Base-by-base conservation (phyloP, 768 basidiomycete species). In the Termitomyces sp. region DNA sequence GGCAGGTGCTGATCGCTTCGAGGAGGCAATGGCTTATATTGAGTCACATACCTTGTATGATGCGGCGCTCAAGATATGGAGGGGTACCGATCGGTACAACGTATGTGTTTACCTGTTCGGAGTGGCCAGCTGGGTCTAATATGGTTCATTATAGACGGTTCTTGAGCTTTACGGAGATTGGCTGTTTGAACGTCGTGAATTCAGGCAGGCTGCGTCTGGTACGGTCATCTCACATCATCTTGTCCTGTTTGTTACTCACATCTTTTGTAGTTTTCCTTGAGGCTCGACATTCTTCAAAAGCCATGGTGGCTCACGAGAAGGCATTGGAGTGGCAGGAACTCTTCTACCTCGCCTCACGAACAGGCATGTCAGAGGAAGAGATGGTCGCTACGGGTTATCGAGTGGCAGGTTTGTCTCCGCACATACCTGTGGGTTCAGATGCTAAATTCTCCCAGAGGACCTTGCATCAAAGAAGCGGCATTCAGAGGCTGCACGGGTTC, bases 321-420 rank as follows among this genome's bases (percentile, higher is more conserved):
- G 89, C 90, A 0, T 74, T 93, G 33, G 83, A 89, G 54, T 99
- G 96, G 96, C 86, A 89, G 65, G 93, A 95, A 62, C 75, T 97
- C 0, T 98, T 99, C 69, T 86, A 90, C 26, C 74, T 97, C 28
- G 89, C 89, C 3, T 64, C 81, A 22, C 76, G 76, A 28, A 77
- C 81, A 49, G 72, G 78, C 2, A 63, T 83, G 10, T 58, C 76
- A 0, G 71, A 73, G 30, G 85, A 87, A 13, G 85, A 90, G 45
- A 66, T 92, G 10, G 68, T 73, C 14, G 79, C 80, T 2, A 82
- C 86, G 65, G 92, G 83, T 13, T 86, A 89, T 67, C 85, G 92
- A 18, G 76, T 95, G 5, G 86, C 92, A 40, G 93, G 94, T 93
- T 47, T 33, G 84, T 72, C 48, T 57, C 56, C 49, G 40, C 5